A percentile compares a stretch with the other conserved stretches of the same genome.
phyloP scores from a whole-genome alignment of 1,284 basidiomycete genomes.

The Leccinum pallidistipes region DNA sequence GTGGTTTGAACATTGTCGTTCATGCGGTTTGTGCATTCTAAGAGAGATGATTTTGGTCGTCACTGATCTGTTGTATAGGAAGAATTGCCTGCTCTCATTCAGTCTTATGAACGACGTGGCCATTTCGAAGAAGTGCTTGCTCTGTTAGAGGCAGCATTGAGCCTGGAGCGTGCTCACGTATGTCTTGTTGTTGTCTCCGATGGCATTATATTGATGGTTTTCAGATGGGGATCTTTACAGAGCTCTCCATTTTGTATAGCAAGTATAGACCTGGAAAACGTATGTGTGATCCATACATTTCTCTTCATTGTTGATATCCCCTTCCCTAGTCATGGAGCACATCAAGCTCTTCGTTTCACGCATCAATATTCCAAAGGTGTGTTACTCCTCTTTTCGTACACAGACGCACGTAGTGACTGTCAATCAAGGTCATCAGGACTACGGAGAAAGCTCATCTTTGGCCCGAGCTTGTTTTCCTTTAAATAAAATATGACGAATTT shows the following conservation, averaged over 20 bases:
- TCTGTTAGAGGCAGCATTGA: conserved; percentile 92
- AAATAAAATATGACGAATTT: conserved; percentile 97
- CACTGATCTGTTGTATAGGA: conserved; percentile 50
- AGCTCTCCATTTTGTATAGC: conserved; percentile 92
- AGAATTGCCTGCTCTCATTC: conserved; percentile 82
- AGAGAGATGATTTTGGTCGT: not conserved
- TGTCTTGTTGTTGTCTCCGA: conserved; percentile 30
- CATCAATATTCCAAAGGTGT: conserved; percentile 87
- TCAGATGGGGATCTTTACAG: conserved; percentile 90
- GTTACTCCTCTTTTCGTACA: not conserved
- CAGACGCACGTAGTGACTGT: conserved; percentile 16
- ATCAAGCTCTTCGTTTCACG: conserved; percentile 97
- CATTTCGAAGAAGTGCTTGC: conserved; percentile 94
- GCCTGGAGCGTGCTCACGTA: conserved; percentile 94
- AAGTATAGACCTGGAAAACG: conserved; percentile 95
- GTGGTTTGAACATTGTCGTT: conserved; percentile 95
- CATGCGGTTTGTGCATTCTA: conserved; percentile 62
- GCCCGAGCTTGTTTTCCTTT: conserved; percentile 98
- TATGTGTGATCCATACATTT: conserved; percentile 42
- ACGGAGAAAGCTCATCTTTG: conserved; percentile 97
- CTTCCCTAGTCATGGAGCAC: conserved; percentile 90
- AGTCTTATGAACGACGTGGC: conserved; percentile 88
- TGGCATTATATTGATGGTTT: conserved; percentile 15
- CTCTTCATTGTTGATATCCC: conserved; percentile 6
- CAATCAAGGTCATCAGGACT: conserved; percentile 81